Percentiles rank a stretch among this genome's conserved stretches.
Evolutionary conservation across 768 basidiomycete species (phyloP).

Genomic region (Lentinula guzmanii): DNA sequence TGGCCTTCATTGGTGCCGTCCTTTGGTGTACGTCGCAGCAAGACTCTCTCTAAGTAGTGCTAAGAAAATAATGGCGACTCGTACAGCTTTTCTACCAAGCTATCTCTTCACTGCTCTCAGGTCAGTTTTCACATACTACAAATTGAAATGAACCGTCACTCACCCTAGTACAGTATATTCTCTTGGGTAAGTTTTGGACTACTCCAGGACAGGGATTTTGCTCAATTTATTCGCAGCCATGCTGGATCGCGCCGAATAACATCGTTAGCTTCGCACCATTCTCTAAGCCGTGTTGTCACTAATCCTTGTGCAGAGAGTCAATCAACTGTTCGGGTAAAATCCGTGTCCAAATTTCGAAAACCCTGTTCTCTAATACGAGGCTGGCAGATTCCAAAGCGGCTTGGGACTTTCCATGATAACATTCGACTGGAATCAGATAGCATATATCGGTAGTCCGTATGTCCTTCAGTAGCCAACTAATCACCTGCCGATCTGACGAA

Average conservation of each 20-base stretch:
- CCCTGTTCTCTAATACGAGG: not conserved
- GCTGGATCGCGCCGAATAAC: constrained; percentile 60
- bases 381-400: constrained; percentile 37
- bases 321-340: constrained; percentile 49
- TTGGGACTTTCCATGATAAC: constrained; percentile 48
- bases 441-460: constrained; percentile 61
- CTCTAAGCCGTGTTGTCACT: constrained; percentile 1
- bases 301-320: constrained; percentile 35
- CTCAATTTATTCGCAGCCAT: constrained; percentile 33
- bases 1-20: constrained; percentile 48
- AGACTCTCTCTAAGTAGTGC: not conserved
- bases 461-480: constrained; percentile 14
- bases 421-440: constrained; percentile 65
- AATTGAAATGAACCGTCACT: constrained; percentile 1
- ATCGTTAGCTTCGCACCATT: constrained; percentile 30
- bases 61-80: not conserved
- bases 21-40: constrained; percentile 45
- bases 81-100: constrained; percentile 6
- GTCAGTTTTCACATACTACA: constrained; percentile 17
- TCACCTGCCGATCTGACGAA: constrained; percentile 8
- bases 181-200: constrained; percentile 32
- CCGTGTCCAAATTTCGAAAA: not conserved
- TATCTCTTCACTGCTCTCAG: constrained; percentile 40
- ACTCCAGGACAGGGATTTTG: not conserved
- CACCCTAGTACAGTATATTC: constrained; percentile 28